Evolutionary conservation across 768 basidiomycete genomes (phyloP).

Genomic region (Suillus luteus): DNA sequence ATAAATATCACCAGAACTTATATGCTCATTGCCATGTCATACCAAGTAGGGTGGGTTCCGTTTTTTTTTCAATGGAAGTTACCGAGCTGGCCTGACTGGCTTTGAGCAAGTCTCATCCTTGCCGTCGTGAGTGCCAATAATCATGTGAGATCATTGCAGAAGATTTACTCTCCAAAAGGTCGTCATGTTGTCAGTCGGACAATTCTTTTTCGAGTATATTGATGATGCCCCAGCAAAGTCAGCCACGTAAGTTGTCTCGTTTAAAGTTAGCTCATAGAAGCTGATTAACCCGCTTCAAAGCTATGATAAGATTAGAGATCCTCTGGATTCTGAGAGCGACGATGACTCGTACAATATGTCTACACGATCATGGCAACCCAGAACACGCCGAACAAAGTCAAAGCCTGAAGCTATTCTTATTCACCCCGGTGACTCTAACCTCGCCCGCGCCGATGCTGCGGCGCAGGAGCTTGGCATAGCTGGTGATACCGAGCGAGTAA

Average conservation of each 20-base stretch:
- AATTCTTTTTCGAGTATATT: conserved; percentile 52
- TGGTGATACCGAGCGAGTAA: conserved; percentile 50
- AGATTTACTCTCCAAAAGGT: conserved; percentile 40
- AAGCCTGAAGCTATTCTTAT: conserved; percentile 64
- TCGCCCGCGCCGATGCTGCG: conserved; percentile 67
- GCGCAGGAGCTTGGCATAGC: conserved; percentile 55
- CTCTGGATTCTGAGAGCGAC: conserved; percentile 20
- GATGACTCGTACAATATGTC: background rate
- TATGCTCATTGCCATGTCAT: conserved; percentile 75
- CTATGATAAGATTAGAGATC: conserved; percentile 20
- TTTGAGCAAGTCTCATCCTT: conserved; percentile 7
- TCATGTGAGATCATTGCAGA: background rate
- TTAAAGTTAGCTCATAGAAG: background rate
- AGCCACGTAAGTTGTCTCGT: background rate
- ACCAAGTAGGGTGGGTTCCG: conserved; percentile 61
- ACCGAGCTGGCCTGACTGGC: background rate
- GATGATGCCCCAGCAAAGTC: conserved; percentile 17
- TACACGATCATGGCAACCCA: conserved; percentile 17
- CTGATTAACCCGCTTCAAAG: conserved; percentile 15
- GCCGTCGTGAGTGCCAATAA: conserved; percentile 2
- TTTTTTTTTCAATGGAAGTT: background rate
- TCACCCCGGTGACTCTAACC: conserved; percentile 61
- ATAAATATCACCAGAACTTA: conserved; percentile 48
- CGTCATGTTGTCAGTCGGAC: conserved; percentile 55
- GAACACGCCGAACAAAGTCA: conserved; percentile 48